phyloP scores from a whole-genome alignment of 2,329 filamentous ascomycete genomes.

The Pseudocercospora fuligena region DNA sequence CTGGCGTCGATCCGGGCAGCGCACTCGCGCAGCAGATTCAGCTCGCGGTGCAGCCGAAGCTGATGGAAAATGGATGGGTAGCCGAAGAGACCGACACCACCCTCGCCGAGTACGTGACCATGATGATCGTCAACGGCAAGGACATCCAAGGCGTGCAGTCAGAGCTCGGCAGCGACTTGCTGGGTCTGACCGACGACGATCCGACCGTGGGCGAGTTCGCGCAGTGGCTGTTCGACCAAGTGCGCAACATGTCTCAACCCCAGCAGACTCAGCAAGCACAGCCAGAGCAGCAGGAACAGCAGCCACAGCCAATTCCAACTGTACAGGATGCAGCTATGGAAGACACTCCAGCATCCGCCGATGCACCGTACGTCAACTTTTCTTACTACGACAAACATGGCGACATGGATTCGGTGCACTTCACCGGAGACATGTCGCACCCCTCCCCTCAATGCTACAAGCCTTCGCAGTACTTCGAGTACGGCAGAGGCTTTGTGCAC shows the following conservation, averaged over 20 bases:
- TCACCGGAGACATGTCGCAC: conserved; percentile 8
- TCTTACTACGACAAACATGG: conserved; percentile 6
- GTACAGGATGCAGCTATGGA: conserved; percentile 75
- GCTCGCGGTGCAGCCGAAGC: conserved; percentile 82
- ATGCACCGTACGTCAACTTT: conserved; percentile 48
- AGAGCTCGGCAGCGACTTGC: conserved; percentile 85
- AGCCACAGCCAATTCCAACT: conserved; percentile 20
- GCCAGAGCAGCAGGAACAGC: conserved; percentile 28
- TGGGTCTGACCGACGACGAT: conserved; percentile 82
- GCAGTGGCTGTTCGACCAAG: conserved; percentile 90
- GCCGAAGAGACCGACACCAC: conserved; percentile 80
- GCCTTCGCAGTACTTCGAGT: conserved; percentile 9
- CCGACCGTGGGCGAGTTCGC: conserved; percentile 82
- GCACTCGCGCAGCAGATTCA: conserved; percentile 85
- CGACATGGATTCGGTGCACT: conserved; percentile 7
- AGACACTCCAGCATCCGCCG: conserved; percentile 50
- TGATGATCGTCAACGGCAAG: conserved; percentile 97
- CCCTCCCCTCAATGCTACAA: conserved; percentile 5
- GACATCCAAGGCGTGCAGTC: conserved; percentile 85
- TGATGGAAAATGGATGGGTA: conserved; percentile 91
- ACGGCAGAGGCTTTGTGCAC: conserved; percentile 6
- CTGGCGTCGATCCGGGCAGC: conserved; percentile 73
- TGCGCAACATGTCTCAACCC: conserved; percentile 65
- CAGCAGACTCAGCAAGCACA: conserved; percentile 32
- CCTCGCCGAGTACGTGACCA: conserved; percentile 92